phyloP scores from a whole-genome alignment of 805 yeast genomes.

The Wickerhamomyces hampshirensis region DNA sequence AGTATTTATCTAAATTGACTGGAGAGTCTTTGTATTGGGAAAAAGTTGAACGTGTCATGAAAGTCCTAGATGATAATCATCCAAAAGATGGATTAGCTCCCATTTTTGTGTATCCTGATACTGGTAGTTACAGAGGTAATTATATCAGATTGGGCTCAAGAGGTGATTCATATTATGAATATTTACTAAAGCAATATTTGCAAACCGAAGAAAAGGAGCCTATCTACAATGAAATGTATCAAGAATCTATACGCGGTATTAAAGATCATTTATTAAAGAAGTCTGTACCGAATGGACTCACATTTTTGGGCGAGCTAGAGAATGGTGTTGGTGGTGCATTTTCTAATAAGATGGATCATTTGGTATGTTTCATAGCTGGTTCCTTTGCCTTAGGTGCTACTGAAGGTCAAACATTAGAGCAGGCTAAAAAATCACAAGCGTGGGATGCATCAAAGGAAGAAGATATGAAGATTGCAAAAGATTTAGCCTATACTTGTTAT shows the following conservation, averaged over 20 bases:
- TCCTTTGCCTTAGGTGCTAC: constrained; percentile 87
- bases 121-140: constrained; percentile 61
- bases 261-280: constrained; percentile 56
- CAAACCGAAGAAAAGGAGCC: constrained; percentile 62
- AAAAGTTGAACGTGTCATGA: constrained; percentile 67
- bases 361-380: constrained; percentile 90
- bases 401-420: constrained; percentile 52
- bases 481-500: constrained; percentile 76
- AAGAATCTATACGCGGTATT: constrained; percentile 73
- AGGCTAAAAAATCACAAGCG: constrained; percentile 46
- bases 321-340: constrained; percentile 57
- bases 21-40: constrained; percentile 80
- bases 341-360: constrained; percentile 82
- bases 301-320: constrained; percentile 75
- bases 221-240: constrained; percentile 68
- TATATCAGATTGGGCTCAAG: constrained; percentile 81
- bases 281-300: constrained; percentile 57
- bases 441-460: constrained; percentile 59
- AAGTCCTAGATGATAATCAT: constrained; percentile 57
- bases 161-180: constrained; percentile 93
- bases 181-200: constrained; percentile 76
- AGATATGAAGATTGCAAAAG: constrained; percentile 68
- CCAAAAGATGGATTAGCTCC: constrained; percentile 79
- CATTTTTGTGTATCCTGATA: constrained; percentile 68
- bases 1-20: constrained; percentile 73